phyloP scores from a whole-genome alignment of 2,329 filamentous ascomycete genomes.

The Claviceps fusiformis region DNA sequence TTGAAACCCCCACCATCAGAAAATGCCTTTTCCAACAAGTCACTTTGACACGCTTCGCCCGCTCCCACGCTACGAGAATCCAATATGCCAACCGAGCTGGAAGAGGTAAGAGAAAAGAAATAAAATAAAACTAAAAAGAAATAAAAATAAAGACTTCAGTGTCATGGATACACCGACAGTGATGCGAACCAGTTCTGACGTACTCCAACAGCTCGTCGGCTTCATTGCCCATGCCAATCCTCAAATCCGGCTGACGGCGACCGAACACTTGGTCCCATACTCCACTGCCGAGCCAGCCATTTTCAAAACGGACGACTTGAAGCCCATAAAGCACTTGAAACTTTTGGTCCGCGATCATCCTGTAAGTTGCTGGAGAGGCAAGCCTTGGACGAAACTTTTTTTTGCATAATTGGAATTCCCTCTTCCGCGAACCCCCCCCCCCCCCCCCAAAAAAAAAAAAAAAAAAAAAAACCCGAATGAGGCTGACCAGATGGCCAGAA shows the following conservation, averaged over 20 bases:
- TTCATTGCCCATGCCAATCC: constrained; percentile 89
- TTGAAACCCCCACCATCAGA: constrained; percentile 9
- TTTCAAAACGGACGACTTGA: constrained; percentile 69
- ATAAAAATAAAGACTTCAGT: neutral
- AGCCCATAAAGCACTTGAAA: constrained; percentile 77
- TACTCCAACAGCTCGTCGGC: constrained; percentile 56
- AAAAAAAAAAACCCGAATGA: neutral
- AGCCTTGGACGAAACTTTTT: neutral
- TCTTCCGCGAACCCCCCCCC: neutral
- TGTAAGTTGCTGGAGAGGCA: constrained; percentile 32
- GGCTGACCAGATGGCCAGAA: constrained; percentile 33
- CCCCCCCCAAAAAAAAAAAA: neutral
- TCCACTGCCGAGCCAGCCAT: constrained; percentile 58
- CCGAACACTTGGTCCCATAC: constrained; percentile 77
- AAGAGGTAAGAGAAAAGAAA: constrained; percentile 44
- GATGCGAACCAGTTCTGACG: neutral
- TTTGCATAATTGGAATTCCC: neutral
- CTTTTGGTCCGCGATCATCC: constrained; percentile 72
- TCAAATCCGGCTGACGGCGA: constrained; percentile 73
- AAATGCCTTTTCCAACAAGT: constrained; percentile 11
- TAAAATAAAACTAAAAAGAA: neutral
- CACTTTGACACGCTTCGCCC: constrained; percentile 1
- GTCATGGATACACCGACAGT: neutral
- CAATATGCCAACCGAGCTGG: constrained; percentile 59
- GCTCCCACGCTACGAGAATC: neutral